These are phyloP conservation scores for Euphorbia lathyris DNA, from an alignment of 345 rosid genomes.

Conservation along the genomic window DNA sequence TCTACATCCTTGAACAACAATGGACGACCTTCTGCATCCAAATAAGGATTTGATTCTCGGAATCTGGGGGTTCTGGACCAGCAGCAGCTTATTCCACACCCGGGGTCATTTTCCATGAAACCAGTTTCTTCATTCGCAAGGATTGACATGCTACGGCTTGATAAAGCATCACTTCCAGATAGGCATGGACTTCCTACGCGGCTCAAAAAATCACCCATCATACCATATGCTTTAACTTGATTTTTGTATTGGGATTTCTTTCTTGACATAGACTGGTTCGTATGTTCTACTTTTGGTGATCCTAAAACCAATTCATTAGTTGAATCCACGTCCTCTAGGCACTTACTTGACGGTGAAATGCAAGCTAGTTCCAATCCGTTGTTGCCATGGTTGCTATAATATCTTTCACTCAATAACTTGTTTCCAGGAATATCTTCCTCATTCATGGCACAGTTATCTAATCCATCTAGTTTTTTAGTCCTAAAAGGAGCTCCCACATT, in stretches of 20 bases:
- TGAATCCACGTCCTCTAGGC: slow-evolving; percentile 49
- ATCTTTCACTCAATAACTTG: slow-evolving; percentile 29
- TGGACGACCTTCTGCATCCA: slow-evolving; percentile 68
- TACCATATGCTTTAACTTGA: slow-evolving; percentile 29
- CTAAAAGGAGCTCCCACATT: slow-evolving; percentile 18
- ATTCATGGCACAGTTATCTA: slow-evolving; percentile 35
- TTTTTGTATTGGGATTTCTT: slow-evolving; percentile 26
- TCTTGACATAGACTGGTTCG: slow-evolving; percentile 24
- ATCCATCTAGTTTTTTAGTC: slow-evolving; percentile 10
- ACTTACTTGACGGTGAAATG: slow-evolving; percentile 24
- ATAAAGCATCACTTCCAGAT: slow-evolving; percentile 46
- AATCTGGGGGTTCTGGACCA: slow-evolving; percentile 81
- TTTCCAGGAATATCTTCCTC: slow-evolving; percentile 23
- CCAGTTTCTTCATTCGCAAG: slow-evolving; percentile 52
- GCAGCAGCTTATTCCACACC: slow-evolving; percentile 75
- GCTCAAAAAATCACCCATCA: slow-evolving; percentile 55
- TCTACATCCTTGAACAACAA: slow-evolving; percentile 43
- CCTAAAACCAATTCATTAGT: slow-evolving; percentile 34
- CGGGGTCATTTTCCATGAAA: slow-evolving; percentile 33
- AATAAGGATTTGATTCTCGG: slow-evolving; percentile 57
- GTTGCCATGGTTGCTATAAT: slow-evolving; percentile 25
- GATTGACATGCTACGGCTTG: slow-evolving; percentile 42
- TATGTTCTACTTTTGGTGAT: slow-evolving; percentile 33
- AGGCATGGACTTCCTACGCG: slow-evolving; percentile 48
- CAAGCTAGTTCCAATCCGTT: slow-evolving; percentile 37